phyloP scores from a whole-genome alignment of 1,139 yeast genomes.

The Nakaseomyces nivariensis region DNA sequence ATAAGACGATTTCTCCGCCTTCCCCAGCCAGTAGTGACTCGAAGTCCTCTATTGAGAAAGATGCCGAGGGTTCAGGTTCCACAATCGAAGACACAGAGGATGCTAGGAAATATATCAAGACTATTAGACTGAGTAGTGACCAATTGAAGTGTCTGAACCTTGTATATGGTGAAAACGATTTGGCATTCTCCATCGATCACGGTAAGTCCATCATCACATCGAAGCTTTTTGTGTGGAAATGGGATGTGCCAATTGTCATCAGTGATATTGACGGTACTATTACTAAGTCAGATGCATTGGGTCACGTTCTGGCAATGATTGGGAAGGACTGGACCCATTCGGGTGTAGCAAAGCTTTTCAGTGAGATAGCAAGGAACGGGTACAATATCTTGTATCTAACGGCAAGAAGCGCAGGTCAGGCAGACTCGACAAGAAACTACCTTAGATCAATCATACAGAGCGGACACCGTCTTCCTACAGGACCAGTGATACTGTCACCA shows the following conservation, averaged over 20 bases:
- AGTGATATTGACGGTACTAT: conserved; percentile 98
- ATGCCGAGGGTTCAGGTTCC: conserved; percentile 5
- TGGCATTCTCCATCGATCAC: conserved; percentile 69
- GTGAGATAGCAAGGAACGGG: conserved; percentile 78
- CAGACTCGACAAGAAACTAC: conserved; percentile 85
- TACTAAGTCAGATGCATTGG: conserved; percentile 94
- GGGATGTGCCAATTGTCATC: conserved; percentile 80
- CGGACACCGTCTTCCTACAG: conserved; percentile 64
- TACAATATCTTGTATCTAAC: conserved; percentile 90
- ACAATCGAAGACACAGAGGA: conserved; percentile 5
- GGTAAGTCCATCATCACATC: conserved; percentile 73
- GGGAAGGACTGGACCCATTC: conserved; percentile 98
- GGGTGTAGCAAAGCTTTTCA: conserved; percentile 87
- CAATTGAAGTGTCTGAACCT: conserved; percentile 69
- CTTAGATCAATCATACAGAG: conserved; percentile 69
- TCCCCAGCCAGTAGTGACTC: conserved; percentile 4
- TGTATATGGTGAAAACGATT: conserved; percentile 67
- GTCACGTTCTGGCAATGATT: conserved; percentile 86
- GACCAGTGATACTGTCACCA: conserved; percentile 93
- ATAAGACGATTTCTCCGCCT: conserved; percentile 5
- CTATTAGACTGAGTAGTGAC: conserved; percentile 83
- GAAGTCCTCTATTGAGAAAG: conserved; percentile 1
- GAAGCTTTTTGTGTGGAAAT: conserved; percentile 74
- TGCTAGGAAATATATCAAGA: conserved; percentile 52
- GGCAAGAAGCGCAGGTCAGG: conserved; percentile 92